These are phyloP conservation scores for Cryphonectria naterciae DNA, from an alignment of 2,329 filamentous ascomycete species.

Conservation along the genomic window DNA sequence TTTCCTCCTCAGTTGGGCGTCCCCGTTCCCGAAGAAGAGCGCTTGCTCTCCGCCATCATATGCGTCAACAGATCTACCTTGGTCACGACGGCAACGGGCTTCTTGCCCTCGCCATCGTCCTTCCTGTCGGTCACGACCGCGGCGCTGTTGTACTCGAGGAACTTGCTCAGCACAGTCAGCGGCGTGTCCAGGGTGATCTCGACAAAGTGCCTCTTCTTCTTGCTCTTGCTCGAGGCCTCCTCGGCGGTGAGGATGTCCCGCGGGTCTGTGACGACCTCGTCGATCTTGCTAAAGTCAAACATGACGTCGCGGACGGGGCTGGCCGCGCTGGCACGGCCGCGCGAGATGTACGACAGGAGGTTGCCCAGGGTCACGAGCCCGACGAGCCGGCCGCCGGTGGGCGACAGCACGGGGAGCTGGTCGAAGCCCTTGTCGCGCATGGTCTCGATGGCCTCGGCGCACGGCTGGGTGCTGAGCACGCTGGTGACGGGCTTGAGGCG, in stretches of 20 bases:
- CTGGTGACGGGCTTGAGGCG: constrained; percentile 94
- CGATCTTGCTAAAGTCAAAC: constrained; percentile 90
- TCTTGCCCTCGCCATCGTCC: constrained; percentile 60
- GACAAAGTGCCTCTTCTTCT: constrained; percentile 77
- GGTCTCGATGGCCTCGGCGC: constrained; percentile 89
- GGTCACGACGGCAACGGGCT: constrained; percentile 88
- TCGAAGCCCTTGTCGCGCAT: constrained; percentile 99
- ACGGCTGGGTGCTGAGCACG: constrained; percentile 70
- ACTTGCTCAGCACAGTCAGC: constrained; percentile 80
- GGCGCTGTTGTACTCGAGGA: constrained; percentile 98
- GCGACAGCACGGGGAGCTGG: constrained; percentile 85
- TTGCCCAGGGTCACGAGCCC: constrained; percentile 95
- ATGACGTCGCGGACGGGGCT: constrained; percentile 85
- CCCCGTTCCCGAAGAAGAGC: constrained; percentile 30
- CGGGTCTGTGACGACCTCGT: constrained; percentile 90
- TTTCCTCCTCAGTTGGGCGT: constrained; percentile 24
- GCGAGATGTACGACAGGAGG: constrained; percentile 85
- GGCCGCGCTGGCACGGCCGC: constrained; percentile 74
- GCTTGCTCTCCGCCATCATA: constrained; percentile 72
- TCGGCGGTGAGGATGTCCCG: constrained; percentile 59
- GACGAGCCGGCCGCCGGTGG: constrained; percentile 73
- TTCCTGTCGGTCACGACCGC: constrained; percentile 86
- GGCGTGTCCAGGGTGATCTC: constrained; percentile 93
- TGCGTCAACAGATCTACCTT: constrained; percentile 95
- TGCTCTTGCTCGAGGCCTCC: constrained; percentile 47